Evolutionary conservation across 1,284 basidiomycete species (phyloP).

Genomic region (Omphalotus olearius): DNA sequence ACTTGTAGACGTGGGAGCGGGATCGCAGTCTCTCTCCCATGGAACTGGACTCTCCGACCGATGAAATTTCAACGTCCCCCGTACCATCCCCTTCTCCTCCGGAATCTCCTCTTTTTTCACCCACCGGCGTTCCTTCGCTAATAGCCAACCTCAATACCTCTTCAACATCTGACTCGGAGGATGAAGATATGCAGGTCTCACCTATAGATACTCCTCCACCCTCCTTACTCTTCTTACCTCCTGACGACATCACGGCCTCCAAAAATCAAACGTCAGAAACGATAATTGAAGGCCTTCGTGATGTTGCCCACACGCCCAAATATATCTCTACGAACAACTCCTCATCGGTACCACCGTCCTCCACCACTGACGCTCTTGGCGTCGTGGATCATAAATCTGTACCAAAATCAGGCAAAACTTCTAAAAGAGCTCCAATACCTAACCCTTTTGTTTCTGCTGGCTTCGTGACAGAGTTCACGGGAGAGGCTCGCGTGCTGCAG

Average conservation of each 20-base stretch:
- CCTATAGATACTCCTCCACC: slow-evolving; percentile 10
- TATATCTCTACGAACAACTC: neutral
- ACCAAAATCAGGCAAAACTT: neutral
- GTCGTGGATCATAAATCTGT: neutral
- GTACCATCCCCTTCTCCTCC: slow-evolving; percentile 21
- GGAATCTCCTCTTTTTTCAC: neutral
- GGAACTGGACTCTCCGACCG: slow-evolving; percentile 47
- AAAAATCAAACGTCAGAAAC: neutral
- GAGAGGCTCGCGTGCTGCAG: slow-evolving; percentile 13
- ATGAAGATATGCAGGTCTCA: slow-evolving; percentile 18
- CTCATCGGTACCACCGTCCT: neutral
- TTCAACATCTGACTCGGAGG: neutral
- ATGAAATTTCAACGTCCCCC: slow-evolving; percentile 7
- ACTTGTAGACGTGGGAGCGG: slow-evolving; percentile 12
- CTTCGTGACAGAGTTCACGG: slow-evolving; percentile 42
- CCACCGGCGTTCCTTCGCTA: neutral
- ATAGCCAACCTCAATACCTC: neutral
- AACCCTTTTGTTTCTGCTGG: slow-evolving; percentile 54
- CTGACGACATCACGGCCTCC: too few species aligned
- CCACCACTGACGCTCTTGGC: neutral
- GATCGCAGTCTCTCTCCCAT: slow-evolving; percentile 51
- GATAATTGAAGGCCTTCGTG: neutral
- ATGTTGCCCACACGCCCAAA: neutral
- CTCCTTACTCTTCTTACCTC: too few species aligned
- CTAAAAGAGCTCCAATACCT: slow-evolving; percentile 17